Percentiles rank a stretch among this genome's conserved stretches.
These are phyloP conservation scores for Dacryopinax primogenitus DNA, from an alignment of 768 basidiomycete species.

Conservation along the genomic window DNA sequence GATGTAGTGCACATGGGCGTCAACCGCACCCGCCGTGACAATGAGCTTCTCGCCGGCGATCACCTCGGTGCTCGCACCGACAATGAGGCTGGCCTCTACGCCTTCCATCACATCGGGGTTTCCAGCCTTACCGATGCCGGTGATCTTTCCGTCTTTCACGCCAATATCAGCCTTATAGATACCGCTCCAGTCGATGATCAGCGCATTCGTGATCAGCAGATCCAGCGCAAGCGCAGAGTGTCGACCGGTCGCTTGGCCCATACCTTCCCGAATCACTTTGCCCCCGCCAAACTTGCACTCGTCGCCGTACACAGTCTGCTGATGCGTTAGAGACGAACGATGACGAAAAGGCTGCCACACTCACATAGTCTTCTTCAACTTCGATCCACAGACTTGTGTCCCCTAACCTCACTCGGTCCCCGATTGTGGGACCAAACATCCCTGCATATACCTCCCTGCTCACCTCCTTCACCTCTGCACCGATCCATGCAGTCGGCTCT, in stretches of 20 bases:
- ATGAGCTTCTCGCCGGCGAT: slow-evolving; percentile 93
- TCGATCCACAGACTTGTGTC: slow-evolving; percentile 86
- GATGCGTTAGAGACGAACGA: not conserved
- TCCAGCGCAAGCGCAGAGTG: slow-evolving; percentile 61
- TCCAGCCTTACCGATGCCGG: slow-evolving; percentile 90
- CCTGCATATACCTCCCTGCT: slow-evolving; percentile 65
- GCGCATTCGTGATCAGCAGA: slow-evolving; percentile 86
- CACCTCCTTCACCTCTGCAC: slow-evolving; percentile 40
- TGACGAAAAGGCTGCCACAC: slow-evolving; percentile 3
- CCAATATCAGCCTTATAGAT: slow-evolving; percentile 99
- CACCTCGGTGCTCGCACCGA: slow-evolving; percentile 88
- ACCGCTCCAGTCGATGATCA: slow-evolving; percentile 88
- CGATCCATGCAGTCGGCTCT: slow-evolving; percentile 46
- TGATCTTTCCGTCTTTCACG: slow-evolving; percentile 66
- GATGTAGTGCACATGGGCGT: slow-evolving; percentile 89
- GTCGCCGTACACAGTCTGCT: slow-evolving; percentile 77
- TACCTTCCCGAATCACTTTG: slow-evolving; percentile 89
- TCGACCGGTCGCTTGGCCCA: slow-evolving; percentile 79
- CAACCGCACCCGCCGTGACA: slow-evolving; percentile 84
- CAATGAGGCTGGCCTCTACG: slow-evolving; percentile 55
- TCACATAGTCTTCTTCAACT: slow-evolving; percentile 72
- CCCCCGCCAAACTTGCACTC: slow-evolving; percentile 98
- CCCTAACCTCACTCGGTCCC: slow-evolving; percentile 76
- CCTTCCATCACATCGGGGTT: slow-evolving; percentile 87
- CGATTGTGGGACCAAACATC: slow-evolving; percentile 92